Percentiles rank a stretch among this genome's conserved stretches.
Conservation (phyloP, 164 flowering plant genomes). For the Sextonia rubra region DNA sequence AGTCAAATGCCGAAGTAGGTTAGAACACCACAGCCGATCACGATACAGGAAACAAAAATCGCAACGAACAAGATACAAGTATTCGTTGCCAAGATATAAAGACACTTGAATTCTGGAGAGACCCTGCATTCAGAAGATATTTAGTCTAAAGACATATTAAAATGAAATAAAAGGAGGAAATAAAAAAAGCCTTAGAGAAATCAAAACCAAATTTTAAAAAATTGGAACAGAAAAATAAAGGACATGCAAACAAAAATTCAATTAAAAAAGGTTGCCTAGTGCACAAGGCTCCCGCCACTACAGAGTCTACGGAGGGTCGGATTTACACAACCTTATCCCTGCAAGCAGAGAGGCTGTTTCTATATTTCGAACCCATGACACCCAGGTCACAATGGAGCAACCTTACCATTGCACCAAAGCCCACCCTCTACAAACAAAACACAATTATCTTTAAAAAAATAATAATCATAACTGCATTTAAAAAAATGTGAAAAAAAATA, state of each 20-base stretch:
- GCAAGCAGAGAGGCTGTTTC: too few species aligned
- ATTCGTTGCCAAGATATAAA: conserved; percentile 6
- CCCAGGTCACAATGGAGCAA: too few species aligned
- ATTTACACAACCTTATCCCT: too few species aligned
- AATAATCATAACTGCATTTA: too few species aligned
- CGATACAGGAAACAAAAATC: conserved; percentile 3
- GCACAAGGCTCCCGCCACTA: too few species aligned
- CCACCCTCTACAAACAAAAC: neutral
- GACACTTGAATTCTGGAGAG: conserved; percentile 9
- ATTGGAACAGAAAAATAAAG: neutral
- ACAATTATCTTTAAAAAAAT: too few species aligned
- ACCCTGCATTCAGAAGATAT: conserved; percentile 1
- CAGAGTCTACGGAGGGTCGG: too few species aligned
- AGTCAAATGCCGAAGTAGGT: conserved; percentile 15
- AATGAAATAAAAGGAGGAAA: too few species aligned
- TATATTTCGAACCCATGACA: too few species aligned
- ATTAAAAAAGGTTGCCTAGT: neutral
- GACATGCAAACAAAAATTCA: neutral
- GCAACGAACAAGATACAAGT: conserved; percentile 3
- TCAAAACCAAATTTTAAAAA: neutral
- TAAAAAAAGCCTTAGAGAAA: neutral
- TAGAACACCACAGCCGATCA: conserved; percentile 9
- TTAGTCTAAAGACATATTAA: neutral
- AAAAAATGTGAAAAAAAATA: too few species aligned
- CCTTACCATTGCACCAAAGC: too few species aligned